Evolutionary conservation across 192 early-diverging fungal genomes (phyloP).

Genomic region (Coemansia sp.): DNA sequence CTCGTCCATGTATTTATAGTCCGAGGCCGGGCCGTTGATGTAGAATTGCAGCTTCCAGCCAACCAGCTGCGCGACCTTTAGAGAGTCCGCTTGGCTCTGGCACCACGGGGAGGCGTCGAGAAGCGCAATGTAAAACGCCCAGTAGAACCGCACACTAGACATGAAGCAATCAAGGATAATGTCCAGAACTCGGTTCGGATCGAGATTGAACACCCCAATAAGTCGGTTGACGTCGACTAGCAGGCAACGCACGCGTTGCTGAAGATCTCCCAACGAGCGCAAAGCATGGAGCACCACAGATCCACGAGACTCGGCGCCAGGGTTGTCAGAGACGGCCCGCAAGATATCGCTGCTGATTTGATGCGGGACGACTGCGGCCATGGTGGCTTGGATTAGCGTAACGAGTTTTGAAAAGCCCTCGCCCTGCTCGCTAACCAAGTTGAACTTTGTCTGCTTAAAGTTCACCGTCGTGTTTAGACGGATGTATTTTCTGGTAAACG

Average conservation of each 20-base stretch:
- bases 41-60: conserved; percentile 54
- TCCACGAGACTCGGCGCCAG: not conserved
- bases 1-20: conserved; percentile 42
- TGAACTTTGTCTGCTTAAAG: conserved; percentile 57
- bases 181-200: conserved; percentile 51
- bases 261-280: conserved; percentile 25
- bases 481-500: conserved; percentile 39
- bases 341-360: conserved; percentile 27
- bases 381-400: conserved; percentile 39
- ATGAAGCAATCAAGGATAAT: conserved; percentile 54
- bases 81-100: conserved; percentile 23
- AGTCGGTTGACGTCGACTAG: conserved; percentile 43
- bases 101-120: conserved; percentile 54
- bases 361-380: conserved; percentile 26
- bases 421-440: conserved; percentile 48
- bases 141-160: conserved; percentile 46
- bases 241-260: conserved; percentile 18
- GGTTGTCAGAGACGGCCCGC: not conserved
- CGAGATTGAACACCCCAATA: conserved; percentile 48
- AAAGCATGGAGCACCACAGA: conserved; percentile 24
- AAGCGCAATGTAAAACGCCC: conserved; percentile 49
- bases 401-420: conserved; percentile 54
- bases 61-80: conserved; percentile 44
- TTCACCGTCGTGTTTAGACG: conserved; percentile 49
- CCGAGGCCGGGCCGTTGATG: conserved; percentile 21